These are phyloP conservation scores for Lipomyces sp. DNA, from an alignment of 805 yeast species.

Conservation along the genomic window DNA sequence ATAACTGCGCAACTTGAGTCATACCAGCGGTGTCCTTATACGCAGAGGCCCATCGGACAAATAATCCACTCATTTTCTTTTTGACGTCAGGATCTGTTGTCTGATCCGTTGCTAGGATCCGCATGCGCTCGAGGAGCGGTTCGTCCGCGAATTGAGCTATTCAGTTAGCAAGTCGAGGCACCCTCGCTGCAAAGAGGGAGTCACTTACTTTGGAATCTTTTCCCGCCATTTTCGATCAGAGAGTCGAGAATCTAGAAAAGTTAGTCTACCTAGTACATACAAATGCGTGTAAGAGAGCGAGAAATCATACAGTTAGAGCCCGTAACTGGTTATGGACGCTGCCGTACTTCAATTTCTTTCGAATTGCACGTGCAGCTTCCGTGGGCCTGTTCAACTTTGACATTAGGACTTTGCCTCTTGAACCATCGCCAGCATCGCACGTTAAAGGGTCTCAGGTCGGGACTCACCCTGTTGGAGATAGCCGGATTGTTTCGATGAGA, in stretches of 20 bases:
- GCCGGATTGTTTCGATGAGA: constrained; percentile 58
- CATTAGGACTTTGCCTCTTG: background rate
- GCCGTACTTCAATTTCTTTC: constrained; percentile 92
- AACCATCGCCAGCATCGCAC: constrained; percentile 15
- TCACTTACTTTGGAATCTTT: constrained; percentile 39
- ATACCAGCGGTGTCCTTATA: constrained; percentile 57
- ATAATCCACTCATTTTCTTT: constrained; percentile 55
- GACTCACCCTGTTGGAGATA: constrained; percentile 48
- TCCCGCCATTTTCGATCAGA: constrained; percentile 62
- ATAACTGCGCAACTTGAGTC: constrained; percentile 55
- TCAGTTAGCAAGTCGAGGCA: background rate
- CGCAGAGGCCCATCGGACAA: constrained; percentile 70
- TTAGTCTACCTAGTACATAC: background rate
- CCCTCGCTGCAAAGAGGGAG: background rate
- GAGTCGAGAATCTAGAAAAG: constrained; percentile 54
- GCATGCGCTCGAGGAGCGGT: constrained; percentile 67
- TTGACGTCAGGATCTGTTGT: constrained; percentile 52
- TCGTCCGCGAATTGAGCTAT: constrained; percentile 52
- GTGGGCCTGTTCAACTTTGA: constrained; percentile 50
- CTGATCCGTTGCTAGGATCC: constrained; percentile 53
- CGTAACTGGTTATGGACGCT: constrained; percentile 62
- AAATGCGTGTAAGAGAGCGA: no score
- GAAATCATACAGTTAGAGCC: constrained; percentile 59
- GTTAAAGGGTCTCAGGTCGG: background rate
- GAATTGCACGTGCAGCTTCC: constrained; percentile 89